Evolutionary conservation across 202 grass and related monocot genomes (phyloP).

Genomic region (Schoenoplectus tabernaemontani): DNA sequence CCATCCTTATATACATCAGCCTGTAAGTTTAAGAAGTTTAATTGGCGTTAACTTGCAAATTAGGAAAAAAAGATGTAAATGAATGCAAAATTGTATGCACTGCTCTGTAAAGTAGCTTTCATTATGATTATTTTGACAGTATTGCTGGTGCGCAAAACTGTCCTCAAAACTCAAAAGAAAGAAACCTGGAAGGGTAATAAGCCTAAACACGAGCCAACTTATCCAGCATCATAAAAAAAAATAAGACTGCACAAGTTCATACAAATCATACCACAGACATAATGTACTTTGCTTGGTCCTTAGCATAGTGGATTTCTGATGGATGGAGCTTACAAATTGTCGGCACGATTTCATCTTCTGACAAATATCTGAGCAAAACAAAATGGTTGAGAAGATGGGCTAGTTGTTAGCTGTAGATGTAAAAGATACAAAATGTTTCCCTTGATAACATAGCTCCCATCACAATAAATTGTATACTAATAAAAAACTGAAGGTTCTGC

Average conservation of each 20-base stretch:
- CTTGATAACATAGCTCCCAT: background rate
- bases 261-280: slow-evolving; percentile 71
- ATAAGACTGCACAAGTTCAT: background rate
- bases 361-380: slow-evolving; percentile 53
- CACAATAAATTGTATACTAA: too few relatives aligned
- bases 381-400: slow-evolving; percentile 16
- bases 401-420: slow-evolving; percentile 1
- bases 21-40: slow-evolving; percentile 25
- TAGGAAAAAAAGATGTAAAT: background rate
- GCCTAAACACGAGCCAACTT: slow-evolving; percentile 11
- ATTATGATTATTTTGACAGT: background rate
- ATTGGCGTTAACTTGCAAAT: background rate
- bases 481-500: background rate
- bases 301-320: slow-evolving; percentile 63
- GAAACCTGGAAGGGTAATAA: background rate
- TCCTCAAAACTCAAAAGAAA: background rate
- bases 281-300: slow-evolving; percentile 61
- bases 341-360: slow-evolving; percentile 58
- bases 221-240: background rate
- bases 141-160: background rate
- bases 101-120: background rate
- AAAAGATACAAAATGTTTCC: background rate
- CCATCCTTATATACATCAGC: slow-evolving; percentile 71
- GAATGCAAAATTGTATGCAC: background rate
- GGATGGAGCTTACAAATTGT: slow-evolving; percentile 71